Conservation (phyloP, 1,284 basidiomycete species). For the Inonotus hispidus region DNA sequence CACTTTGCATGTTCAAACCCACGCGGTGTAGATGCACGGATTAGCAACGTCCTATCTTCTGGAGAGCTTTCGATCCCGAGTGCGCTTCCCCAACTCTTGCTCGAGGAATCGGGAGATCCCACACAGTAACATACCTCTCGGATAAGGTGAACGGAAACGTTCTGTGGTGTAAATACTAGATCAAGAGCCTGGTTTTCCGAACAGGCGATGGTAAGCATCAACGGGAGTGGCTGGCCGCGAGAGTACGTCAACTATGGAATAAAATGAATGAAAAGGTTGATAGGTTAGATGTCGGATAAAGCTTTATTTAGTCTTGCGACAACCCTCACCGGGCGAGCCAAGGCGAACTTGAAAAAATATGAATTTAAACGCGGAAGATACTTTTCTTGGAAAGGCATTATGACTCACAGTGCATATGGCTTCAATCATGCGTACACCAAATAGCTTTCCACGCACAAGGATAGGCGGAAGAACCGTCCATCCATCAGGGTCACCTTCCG, state of each 20-base stretch:
- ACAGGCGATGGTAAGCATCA: conserved; percentile 37
- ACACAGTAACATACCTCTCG: conserved; percentile 36
- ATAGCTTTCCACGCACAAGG: conserved; percentile 36
- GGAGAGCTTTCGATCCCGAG: conserved; percentile 3
- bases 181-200: conserved; percentile 37
- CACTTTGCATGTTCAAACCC: background rate
- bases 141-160: conserved; percentile 37
- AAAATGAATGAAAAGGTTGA: background rate
- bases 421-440: conserved; percentile 35
- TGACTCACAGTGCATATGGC: conserved; percentile 38
- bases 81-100: background rate
- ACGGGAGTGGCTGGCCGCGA: conserved; percentile 43
- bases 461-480: conserved; percentile 40
- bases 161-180: conserved; percentile 36
- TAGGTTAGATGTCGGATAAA: background rate
- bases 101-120: conserved; percentile 20
- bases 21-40: background rate
- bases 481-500: conserved; percentile 40
- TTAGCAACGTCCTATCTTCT: background rate
- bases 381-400: conserved; percentile 26
- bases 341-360: conserved; percentile 11
- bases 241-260: conserved; percentile 40
- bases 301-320: background rate
- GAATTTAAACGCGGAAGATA: conserved; percentile 21
- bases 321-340: conserved; percentile 15